A percentile compares a stretch with the other conserved stretches of the same genome.
Conservation (phyloP, 2,329 filamentous ascomycete species). For the Cyphellophora attinorum region DNA sequence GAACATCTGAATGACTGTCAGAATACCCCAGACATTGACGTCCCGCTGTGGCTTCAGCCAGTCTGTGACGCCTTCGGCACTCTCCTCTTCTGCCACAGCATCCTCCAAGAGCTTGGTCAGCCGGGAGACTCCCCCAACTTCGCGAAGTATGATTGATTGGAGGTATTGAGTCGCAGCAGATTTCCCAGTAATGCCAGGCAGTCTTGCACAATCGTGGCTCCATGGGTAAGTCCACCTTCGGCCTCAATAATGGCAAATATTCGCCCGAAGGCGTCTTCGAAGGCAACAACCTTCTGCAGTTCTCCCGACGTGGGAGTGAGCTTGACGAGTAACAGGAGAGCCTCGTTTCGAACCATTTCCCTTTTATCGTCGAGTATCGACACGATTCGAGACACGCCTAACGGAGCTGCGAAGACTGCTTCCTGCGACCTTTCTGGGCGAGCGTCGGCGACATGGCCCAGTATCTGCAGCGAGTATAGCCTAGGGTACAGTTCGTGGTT, state of each 20-base stretch:
- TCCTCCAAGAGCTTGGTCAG: slow-evolving; percentile 60
- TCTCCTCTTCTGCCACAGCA: slow-evolving; percentile 43
- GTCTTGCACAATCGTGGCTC: slow-evolving; percentile 82
- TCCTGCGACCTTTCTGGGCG: slow-evolving; percentile 88
- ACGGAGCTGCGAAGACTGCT: slow-evolving; percentile 78
- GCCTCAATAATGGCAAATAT: slow-evolving; percentile 71
- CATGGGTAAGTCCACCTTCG: slow-evolving; percentile 74
- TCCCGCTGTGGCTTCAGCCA: slow-evolving; percentile 73
- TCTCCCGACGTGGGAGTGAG: slow-evolving; percentile 79
- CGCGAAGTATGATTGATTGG: slow-evolving; percentile 86
- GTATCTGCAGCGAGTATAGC: slow-evolving; percentile 80
- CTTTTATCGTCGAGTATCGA: slow-evolving; percentile 72
- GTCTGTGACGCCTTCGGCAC: slow-evolving; percentile 51
- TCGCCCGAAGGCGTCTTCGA: slow-evolving; percentile 85
- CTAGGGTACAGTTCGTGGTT: slow-evolving; percentile 80
- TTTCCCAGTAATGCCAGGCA: slow-evolving; percentile 87
- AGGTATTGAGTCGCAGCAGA: slow-evolving; percentile 72
- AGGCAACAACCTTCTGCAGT: slow-evolving; percentile 89
- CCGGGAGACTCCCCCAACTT: slow-evolving; percentile 71
- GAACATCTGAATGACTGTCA: slow-evolving; percentile 80
- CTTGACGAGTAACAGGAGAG: slow-evolving; percentile 74
- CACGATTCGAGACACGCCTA: slow-evolving; percentile 81
- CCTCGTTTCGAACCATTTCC: slow-evolving; percentile 81
- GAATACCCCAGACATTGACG: slow-evolving; percentile 82
- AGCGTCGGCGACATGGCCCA: slow-evolving; percentile 75